Evolutionary conservation across 2,329 filamentous ascomycete genomes (phyloP).

Genomic region (Alternaria longipes): DNA sequence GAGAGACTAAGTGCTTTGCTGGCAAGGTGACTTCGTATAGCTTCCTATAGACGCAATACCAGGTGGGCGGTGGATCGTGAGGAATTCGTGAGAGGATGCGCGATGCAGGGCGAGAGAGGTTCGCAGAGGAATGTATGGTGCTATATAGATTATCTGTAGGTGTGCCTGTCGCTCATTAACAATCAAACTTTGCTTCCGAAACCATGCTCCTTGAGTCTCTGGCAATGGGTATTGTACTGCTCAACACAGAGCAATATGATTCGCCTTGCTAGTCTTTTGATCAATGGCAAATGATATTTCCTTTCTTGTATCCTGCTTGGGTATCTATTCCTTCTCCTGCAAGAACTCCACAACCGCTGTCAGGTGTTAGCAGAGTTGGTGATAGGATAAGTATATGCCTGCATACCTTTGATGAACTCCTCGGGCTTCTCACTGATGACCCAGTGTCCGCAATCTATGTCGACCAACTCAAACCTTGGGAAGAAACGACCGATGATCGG

Average conservation of each 20-base stretch:
- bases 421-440: slow-evolving; percentile 88
- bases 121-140: not conserved
- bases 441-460: slow-evolving; percentile 86
- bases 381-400: no score
- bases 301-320: not conserved
- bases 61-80: not conserved
- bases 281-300: not conserved
- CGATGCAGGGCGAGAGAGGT: not conserved
- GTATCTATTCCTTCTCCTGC: slow-evolving; percentile 56
- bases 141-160: not conserved
- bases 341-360: slow-evolving; percentile 72
- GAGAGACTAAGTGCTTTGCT: not conserved
- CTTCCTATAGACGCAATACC: not conserved
- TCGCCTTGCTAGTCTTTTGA: not conserved
- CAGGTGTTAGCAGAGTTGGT: slow-evolving; percentile 2
- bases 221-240: not conserved
- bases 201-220: not conserved
- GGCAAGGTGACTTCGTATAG: not conserved
- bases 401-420: slow-evolving; percentile 75
- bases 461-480: slow-evolving; percentile 75
- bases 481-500: slow-evolving; percentile 86
- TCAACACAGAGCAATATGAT: not conserved
- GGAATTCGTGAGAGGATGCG: not conserved
- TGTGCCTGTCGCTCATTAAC: not conserved
- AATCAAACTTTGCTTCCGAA: not conserved